Base-by-base conservation (phyloP, 805 yeast species). In the Metschnikowia baotianmanensis region DNA sequence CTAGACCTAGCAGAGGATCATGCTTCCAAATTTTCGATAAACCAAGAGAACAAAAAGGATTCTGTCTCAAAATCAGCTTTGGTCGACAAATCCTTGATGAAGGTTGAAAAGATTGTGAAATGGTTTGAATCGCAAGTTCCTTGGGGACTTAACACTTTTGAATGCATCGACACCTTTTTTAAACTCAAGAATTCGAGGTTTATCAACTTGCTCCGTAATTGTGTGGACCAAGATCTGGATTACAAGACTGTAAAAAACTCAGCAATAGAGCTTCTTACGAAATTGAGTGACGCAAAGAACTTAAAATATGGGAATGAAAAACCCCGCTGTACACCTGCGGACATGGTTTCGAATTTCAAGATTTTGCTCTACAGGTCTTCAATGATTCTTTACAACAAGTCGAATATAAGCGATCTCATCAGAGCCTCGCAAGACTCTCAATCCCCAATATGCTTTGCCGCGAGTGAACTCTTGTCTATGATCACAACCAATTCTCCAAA, bases 111-210 rank as follows among this genome's bases (percentile, higher is more conserved):
- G 44, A 74, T 81, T 1, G 63, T 81, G 3, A 68, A 69, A 18
- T 83, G 93, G 91, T 51, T 88, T 5, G 56, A 78, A 8, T 69
- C 64, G 4, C 65, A 78, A 2, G 70, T 82, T 31, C 84, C 95
- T 0, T 76, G 72, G 12, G 65, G 66, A 2, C 62, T 63, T 17
- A 71, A 75, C 38, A 69, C 82, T 1, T 60, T 61, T n/a, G 65
- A 68, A 1, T 73, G 80, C 13, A 51, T 88, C 9, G 72, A 71
- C 20, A 65, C 75, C 23, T 74, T 86, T 45, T 69, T 73, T 32
- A 65, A 68, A 22, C 56, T 80, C 39, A 77, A 80, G 40, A 84
- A 83, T 50, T 69, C 78, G 38, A 69, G 95, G 42, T 66, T 76
- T 23, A 75, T 73, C 47, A 74, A 78, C 51, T 65, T 86, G 42